A percentile compares a stretch with the other conserved stretches of the same genome.
Evolutionary conservation across 225 moss, liverwort and hornwort species (phyloP).

Genomic region (Marchantia polymorpha): DNA sequence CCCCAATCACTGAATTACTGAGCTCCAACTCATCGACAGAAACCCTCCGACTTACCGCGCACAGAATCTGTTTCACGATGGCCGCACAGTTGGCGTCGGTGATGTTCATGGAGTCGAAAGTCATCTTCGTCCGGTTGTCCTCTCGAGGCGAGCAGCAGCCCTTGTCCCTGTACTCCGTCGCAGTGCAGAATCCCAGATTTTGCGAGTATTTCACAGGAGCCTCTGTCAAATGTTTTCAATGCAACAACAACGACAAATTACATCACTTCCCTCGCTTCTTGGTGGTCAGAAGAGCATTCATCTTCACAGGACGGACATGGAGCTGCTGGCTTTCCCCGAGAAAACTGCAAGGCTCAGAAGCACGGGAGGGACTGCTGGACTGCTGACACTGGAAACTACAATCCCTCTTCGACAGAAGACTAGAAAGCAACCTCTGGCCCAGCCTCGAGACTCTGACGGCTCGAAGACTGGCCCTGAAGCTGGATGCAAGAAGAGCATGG

Average conservation of each 20-base stretch:
- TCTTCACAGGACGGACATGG: too few species aligned
- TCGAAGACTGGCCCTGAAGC: too few species aligned
- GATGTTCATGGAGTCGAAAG: constrained; percentile 62
- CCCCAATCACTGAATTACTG: too few species aligned
- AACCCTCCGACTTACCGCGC: constrained; percentile 57
- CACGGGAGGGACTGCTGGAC: too few species aligned
- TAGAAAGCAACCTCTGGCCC: too few species aligned
- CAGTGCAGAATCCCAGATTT: constrained; percentile 70
- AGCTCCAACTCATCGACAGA: not conserved
- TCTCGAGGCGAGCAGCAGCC: constrained; percentile 67
- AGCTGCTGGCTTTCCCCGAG: too few species aligned
- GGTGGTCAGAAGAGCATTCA: too few species aligned
- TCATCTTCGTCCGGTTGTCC: constrained; percentile 39
- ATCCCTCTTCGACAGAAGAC: too few species aligned
- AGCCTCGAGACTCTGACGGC: too few species aligned
- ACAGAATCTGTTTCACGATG: constrained; percentile 69
- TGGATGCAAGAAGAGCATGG: too few species aligned
- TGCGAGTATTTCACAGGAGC: constrained; percentile 43
- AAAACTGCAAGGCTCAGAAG: too few species aligned
- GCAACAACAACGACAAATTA: not conserved
- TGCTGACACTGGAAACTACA: too few species aligned
- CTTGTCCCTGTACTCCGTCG: constrained; percentile 46
- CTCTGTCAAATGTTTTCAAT: constrained; percentile 36
- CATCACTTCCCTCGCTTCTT: not conserved
- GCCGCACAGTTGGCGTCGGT: constrained; percentile 55